Conservation (phyloP, 208 protist species). For the Phytomonas francai region DNA sequence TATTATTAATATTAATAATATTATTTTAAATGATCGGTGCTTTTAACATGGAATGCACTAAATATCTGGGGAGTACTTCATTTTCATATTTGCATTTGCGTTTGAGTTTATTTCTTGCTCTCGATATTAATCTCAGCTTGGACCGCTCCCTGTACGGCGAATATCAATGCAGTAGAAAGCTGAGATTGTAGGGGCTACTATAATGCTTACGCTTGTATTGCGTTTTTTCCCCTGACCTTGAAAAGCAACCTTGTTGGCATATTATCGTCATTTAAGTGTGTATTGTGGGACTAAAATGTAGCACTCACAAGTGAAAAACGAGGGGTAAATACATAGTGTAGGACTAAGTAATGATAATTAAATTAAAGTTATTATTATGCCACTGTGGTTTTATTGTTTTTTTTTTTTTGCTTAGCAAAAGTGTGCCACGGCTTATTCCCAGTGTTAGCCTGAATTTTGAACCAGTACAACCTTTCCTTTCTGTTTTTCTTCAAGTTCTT, state of each 20-base stretch:
- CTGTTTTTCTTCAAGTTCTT: background rate
- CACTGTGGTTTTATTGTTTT: background rate
- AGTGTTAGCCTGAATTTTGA: background rate
- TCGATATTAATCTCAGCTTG: background rate
- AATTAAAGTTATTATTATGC: background rate
- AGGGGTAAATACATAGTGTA: conserved; percentile 1
- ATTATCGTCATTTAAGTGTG: conserved; percentile 6
- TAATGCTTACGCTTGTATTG: background rate
- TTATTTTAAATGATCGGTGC: background rate
- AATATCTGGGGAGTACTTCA: background rate
- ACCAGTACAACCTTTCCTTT: background rate
- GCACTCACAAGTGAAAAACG: background rate
- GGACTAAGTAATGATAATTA: background rate
- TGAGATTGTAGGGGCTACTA: background rate
- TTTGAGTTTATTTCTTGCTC: background rate
- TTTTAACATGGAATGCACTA: background rate
- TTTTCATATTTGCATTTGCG: background rate
- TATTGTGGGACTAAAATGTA: background rate
- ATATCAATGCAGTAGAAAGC: background rate
- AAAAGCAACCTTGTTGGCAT: background rate
- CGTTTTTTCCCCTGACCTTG: background rate
- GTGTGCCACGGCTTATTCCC: background rate
- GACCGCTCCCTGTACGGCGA: background rate
- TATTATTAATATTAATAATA: conserved; percentile 4
- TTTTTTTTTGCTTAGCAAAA: background rate